phyloP scores from a whole-genome alignment of 352 stramenopile genomes.

The Phytopythium litorale region DNA sequence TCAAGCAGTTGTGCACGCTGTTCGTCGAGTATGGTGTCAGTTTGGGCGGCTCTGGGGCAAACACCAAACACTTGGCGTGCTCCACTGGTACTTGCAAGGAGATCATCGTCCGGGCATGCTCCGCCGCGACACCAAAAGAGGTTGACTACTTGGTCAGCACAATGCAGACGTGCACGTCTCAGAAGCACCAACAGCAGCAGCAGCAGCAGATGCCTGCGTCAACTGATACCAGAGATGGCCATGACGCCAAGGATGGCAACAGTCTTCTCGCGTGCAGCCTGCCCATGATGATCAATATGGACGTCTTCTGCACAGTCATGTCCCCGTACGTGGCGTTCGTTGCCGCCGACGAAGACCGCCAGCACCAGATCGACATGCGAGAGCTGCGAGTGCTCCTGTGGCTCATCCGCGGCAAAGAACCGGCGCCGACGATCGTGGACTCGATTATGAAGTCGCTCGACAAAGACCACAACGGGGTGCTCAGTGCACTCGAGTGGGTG shows the following conservation, averaged over 20 bases:
- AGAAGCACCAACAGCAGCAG: constrained; percentile 2
- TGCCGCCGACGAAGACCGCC: constrained; percentile 50
- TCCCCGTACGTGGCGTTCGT: constrained; percentile 61
- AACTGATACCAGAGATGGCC: background rate
- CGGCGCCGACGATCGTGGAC: constrained; percentile 24
- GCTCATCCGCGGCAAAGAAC: constrained; percentile 66
- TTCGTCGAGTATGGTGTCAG: constrained; percentile 39
- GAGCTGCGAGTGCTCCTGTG: constrained; percentile 65
- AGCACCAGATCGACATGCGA: constrained; percentile 47
- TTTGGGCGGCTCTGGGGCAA: constrained; percentile 1
- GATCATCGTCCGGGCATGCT: constrained; percentile 38
- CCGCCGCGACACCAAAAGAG: constrained; percentile 24
- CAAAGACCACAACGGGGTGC: constrained; percentile 34
- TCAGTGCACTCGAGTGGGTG: constrained; percentile 68
- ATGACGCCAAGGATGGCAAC: background rate
- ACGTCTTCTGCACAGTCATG: constrained; percentile 60
- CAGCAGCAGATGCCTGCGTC: background rate
- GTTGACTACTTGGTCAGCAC: constrained; percentile 38
- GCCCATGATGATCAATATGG: constrained; percentile 33
- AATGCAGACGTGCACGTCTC: constrained; percentile 36
- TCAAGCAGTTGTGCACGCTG: constrained; percentile 43
- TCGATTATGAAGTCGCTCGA: constrained; percentile 68
- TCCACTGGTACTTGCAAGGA: constrained; percentile 29
- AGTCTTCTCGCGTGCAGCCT: background rate
- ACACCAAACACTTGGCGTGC: constrained; percentile 26